Conservation (phyloP, 2,329 filamentous ascomycete genomes). For the Immersiporthe knoxdaviesiana region DNA sequence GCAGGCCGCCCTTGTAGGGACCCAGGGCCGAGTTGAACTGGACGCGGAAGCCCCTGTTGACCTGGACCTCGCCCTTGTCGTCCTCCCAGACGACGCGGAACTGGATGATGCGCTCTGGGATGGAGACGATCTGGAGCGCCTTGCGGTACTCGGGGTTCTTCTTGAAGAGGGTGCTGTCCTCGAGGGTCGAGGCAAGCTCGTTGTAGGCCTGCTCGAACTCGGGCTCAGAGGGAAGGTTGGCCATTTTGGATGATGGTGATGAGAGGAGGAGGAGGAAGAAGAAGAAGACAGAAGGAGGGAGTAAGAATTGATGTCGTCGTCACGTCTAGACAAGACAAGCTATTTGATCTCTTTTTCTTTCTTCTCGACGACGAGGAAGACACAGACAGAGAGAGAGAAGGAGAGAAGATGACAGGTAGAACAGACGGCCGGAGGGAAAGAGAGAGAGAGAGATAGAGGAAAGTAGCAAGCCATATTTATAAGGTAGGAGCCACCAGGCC, state of each 20-base stretch:
- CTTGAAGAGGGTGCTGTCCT: constrained; percentile 89
- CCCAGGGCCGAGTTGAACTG: constrained; percentile 98
- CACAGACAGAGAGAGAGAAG: neutral
- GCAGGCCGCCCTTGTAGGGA: constrained; percentile 96
- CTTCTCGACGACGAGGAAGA: neutral
- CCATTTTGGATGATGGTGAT: constrained; percentile 66
- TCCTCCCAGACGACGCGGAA: constrained; percentile 98
- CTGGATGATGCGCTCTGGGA: constrained; percentile 94
- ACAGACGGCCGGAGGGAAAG: neutral
- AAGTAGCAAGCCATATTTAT: constrained; percentile 22
- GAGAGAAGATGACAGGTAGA: neutral
- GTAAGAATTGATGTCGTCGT: neutral
- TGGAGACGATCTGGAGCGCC: constrained; percentile 82
- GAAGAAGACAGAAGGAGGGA: neutral
- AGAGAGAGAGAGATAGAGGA: constrained; percentile 2
- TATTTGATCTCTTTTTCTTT: neutral
- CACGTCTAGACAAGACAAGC: neutral
- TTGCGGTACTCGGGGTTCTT: constrained; percentile 94
- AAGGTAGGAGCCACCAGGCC: neutral
- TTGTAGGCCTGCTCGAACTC: constrained; percentile 99
- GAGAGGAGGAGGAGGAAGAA: neutral
- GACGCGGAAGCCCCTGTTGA: constrained; percentile 94
- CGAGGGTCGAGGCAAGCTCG: constrained; percentile 92
- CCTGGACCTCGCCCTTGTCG: constrained; percentile 84
- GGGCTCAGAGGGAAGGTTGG: constrained; percentile 84